Conservation (phyloP, 768 basidiomycete species). For the Trametes cinnabarina region DNA sequence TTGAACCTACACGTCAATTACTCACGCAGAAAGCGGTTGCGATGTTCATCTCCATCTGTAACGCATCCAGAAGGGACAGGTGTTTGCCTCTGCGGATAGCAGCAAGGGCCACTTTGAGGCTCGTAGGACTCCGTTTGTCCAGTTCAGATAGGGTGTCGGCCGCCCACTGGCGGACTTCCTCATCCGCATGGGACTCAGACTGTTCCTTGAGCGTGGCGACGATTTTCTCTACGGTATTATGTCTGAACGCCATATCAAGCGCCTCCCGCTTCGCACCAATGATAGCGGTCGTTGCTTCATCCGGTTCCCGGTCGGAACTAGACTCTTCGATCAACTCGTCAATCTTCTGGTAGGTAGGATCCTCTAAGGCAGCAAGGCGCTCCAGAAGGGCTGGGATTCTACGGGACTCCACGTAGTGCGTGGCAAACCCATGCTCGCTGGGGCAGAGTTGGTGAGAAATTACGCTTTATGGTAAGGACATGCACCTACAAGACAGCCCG, state of each 20-base stretch:
- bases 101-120: conserved; percentile 83
- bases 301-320: conserved; percentile 53
- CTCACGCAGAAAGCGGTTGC: conserved; percentile 83
- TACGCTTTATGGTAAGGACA: not conserved
- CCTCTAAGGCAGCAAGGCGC: conserved; percentile 58
- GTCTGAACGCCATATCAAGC: conserved; percentile 76
- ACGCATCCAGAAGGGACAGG: conserved; percentile 58
- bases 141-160: conserved; percentile 60
- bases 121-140: conserved; percentile 80
- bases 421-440: conserved; percentile 91
- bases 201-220: conserved; percentile 49
- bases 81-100: conserved; percentile 72
- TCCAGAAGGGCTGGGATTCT: conserved; percentile 70
- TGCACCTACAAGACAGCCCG: conserved; percentile 79
- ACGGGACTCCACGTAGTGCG: conserved; percentile 84
- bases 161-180: conserved; percentile 70
- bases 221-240: conserved; percentile 71
- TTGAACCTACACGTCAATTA: not conserved
- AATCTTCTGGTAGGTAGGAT: conserved; percentile 48
- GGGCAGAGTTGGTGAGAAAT: not conserved
- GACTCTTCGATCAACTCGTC: conserved; percentile 70
- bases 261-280: conserved; percentile 67
- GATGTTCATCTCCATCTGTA: conserved; percentile 85
- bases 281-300: conserved; percentile 52
- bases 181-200: conserved; percentile 39